Evolutionary conservation across 2,329 filamentous ascomycete genomes (phyloP).

Genomic region (Colletotrichum graminicola): DNA sequence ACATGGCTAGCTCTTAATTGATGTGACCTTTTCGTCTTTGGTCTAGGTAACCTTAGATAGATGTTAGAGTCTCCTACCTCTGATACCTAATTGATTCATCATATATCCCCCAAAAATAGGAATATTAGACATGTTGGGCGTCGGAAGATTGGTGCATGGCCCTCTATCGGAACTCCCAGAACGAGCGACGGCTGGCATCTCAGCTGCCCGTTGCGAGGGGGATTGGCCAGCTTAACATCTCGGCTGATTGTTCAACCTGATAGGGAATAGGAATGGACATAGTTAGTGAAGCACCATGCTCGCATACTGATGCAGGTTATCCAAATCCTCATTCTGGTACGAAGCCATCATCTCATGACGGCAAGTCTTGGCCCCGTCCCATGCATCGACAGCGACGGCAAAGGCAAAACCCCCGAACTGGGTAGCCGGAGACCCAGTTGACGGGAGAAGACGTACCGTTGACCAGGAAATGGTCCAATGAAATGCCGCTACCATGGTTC

Average conservation of each 20-base stretch:
- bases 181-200: background rate
- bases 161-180: background rate
- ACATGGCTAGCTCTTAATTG: no score
- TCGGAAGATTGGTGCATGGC: background rate
- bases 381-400: background rate
- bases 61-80: no score
- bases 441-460: background rate
- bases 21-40: no score
- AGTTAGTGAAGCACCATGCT: no score
- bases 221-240: no score
- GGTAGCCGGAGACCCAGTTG: background rate
- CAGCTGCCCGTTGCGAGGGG: no score
- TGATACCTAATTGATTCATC: no score
- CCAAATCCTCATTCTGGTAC: background rate
- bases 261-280: no score
- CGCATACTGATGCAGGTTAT: background rate
- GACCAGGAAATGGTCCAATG: background rate
- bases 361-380: background rate
- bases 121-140: background rate
- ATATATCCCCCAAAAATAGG: rapidly evolving
- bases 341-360: background rate
- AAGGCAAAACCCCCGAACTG: background rate
- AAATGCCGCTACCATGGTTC: background rate
- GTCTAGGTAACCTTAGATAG: no score
- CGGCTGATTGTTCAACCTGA: no score